Percentiles rank a stretch among this genome's conserved stretches.
Evolutionary conservation across 2,329 filamentous ascomycete genomes (phyloP).

Genomic region (Xylariaceae sp.): DNA sequence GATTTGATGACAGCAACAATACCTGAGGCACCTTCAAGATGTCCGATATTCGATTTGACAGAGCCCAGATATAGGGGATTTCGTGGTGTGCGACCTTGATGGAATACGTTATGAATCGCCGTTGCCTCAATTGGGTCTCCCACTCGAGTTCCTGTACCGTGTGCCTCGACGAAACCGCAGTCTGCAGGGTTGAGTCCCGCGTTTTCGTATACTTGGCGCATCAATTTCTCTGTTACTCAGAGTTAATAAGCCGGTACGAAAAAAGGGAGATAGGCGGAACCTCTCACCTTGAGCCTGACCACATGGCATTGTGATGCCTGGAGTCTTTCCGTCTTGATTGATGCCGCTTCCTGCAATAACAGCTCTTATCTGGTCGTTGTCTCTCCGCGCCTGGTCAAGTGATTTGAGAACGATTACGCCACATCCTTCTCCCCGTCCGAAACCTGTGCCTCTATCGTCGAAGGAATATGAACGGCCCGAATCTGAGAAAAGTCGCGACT

Average conservation of each 20-base stretch:
- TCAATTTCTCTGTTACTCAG: slow-evolving; percentile 34
- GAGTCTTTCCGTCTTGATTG: slow-evolving; percentile 53
- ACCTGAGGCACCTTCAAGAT: slow-evolving; percentile 48
- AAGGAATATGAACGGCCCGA: slow-evolving; percentile 48
- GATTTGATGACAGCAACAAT: slow-evolving; percentile 49
- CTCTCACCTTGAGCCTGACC: slow-evolving; percentile 42
- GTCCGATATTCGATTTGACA: slow-evolving; percentile 48
- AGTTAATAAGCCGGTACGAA: slow-evolving; percentile 17
- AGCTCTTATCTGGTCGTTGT: slow-evolving; percentile 50
- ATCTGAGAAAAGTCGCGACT: slow-evolving; percentile 45
- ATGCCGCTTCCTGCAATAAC: slow-evolving; percentile 46
- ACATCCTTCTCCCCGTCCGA: slow-evolving; percentile 56
- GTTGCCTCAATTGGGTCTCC: slow-evolving; percentile 53
- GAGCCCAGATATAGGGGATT: slow-evolving; percentile 43
- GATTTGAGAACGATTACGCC: slow-evolving; percentile 53
- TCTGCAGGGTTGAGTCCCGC: slow-evolving; percentile 37
- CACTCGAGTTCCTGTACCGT: slow-evolving; percentile 51
- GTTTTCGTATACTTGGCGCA: slow-evolving; percentile 39
- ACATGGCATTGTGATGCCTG: slow-evolving; percentile 53
- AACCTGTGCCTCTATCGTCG: slow-evolving; percentile 50
- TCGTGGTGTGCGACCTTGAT: slow-evolving; percentile 36
- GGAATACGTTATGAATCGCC: slow-evolving; percentile 43
- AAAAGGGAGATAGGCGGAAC: no score
- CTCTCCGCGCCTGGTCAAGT: slow-evolving; percentile 48
- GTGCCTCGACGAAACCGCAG: slow-evolving; percentile 45